Base-by-base conservation (phyloP, 169 alveolate genomes). In the Cystoisospora suis region DNA sequence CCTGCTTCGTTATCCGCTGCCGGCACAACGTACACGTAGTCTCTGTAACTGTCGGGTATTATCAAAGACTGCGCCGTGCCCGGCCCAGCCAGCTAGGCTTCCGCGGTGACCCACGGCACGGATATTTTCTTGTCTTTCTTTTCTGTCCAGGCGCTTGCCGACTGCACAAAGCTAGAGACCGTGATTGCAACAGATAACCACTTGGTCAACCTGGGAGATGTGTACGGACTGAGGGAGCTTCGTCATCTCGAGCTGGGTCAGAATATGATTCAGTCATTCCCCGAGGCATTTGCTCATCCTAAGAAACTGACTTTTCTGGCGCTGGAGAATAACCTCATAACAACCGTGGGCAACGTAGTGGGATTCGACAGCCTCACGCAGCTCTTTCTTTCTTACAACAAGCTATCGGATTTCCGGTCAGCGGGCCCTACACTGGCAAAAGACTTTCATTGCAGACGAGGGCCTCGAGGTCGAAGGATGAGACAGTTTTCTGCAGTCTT, bases 231-330 rank as follows among this genome's bases (percentile, higher is more conserved):
- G 83, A 7, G 1, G 83, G 83, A 72, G 83, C 83, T 72, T 0
- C 83, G 83, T 47, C 83, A 72, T 38, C 83, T 72, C 56, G 83
- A 72, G n/a, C 38, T 72, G 3, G 49, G 45, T n/a, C 40, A 72
- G 58, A 72, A 72, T 34, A 0, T 15, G 34, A 72, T 72, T 7
- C 9, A 38, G 58, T 47, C 38, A 38, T 40, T 72, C 32, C 83
- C 83, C 4, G 9, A 3, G 40, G 6, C 83, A 12, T 15, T 12
- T 4, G 47, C 12, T 9, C 34, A 47, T 5, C 83, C 56, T 36
- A 23, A 38, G 34, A 72, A 72, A 32, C 56, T 72, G 27, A 1
- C 12, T 12, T 72, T 72, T 72, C 56, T 72, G 20, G 83, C 83
- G 23, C 47, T 72, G 47, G 83, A 72, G 56, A 72, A 72, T 38